phyloP scores from a whole-genome alignment of 495 filamentous ascomycete species.

The Annulohypoxylon bovei region DNA sequence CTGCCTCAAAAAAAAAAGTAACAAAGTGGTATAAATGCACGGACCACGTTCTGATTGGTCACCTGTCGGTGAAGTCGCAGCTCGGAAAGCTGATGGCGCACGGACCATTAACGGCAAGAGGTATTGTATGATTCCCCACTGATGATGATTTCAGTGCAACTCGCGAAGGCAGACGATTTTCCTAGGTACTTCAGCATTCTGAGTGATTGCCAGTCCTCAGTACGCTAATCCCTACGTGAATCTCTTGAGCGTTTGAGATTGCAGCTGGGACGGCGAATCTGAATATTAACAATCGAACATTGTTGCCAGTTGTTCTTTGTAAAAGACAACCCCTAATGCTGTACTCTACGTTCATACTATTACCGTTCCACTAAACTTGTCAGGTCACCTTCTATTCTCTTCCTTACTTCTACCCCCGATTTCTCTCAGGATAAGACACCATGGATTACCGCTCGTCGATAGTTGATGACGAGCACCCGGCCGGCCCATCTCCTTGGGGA shows the following conservation, averaged over 20 bases:
- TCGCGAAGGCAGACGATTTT: conserved; percentile 14
- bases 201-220: conserved; percentile 12
- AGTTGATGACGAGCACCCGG: conserved; percentile 75
- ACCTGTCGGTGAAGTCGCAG: background rate
- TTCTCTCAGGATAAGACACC: background rate
- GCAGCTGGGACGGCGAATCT: background rate
- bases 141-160: conserved; percentile 36
- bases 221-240: conserved; percentile 1
- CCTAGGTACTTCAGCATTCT: conserved; percentile 11
- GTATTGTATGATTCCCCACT: conserved; percentile 27
- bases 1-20: background rate
- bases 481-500: conserved; percentile 80
- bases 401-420: background rate
- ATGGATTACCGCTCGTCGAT: conserved; percentile 91
- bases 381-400: conserved; percentile 5
- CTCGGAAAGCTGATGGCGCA: conserved; percentile 12
- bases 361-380: conserved; percentile 1
- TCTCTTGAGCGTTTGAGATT: background rate
- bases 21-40: background rate
- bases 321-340: conserved; percentile 28
- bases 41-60: background rate
- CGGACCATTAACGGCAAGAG: conserved; percentile 1
- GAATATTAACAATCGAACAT: background rate
- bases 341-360: background rate
- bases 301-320: background rate